Base-by-base conservation (phyloP, 164 flowering plant genomes). In the Kingdonia uniflora region DNA sequence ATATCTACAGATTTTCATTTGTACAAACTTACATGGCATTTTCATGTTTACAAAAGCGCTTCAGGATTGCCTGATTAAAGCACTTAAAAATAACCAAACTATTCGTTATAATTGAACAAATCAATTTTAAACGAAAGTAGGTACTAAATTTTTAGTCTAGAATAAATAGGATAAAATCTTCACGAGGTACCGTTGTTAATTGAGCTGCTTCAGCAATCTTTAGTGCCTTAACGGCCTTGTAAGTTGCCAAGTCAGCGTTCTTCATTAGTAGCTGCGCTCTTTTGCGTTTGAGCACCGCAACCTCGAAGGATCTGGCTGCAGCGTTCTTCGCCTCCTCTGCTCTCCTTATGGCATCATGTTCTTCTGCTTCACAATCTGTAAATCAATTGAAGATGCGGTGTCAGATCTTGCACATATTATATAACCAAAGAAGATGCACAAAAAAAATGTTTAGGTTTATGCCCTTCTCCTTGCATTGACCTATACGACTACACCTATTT, bases 211-310 rank as follows among this genome's bases (percentile, higher is more conserved):
- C 85, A 0, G 95, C 87, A 45, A 82, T 74, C 65, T 65, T 71
- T 41, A 82, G 54, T 5, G 88, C 87, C 79, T 80, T 68, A 26
- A 65, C 39, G 16, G 97, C 85, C 64, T 70, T 82, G 70, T 79
- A 82, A 0, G 71, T 56, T 14, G 80, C 82, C 62, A 87, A 53
- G 60, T 90, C 91, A 1, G 97, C 88, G 44, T 57, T 75, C 60
- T 75, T 73, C 82, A 80, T 76, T 2, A 82, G 82, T 49, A 37
- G 8, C 60, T 87, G 95, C 0, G 95, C 97, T 59, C 70, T 75
- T 61, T 49, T 61, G 2, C 98, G 79, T 64, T 82, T 81, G 5
- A 0, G 12, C 49, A 77, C 17, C 0, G 96, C 96, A 13, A 56
- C 3, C 20, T 69, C 78, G 16, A 64, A 24, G 1, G 71, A 67